Evolutionary conservation across 306 rosid genomes (phyloP), one percentile per base, ranked within the genome.

Genomic region (Rosa rugosa): DNA sequence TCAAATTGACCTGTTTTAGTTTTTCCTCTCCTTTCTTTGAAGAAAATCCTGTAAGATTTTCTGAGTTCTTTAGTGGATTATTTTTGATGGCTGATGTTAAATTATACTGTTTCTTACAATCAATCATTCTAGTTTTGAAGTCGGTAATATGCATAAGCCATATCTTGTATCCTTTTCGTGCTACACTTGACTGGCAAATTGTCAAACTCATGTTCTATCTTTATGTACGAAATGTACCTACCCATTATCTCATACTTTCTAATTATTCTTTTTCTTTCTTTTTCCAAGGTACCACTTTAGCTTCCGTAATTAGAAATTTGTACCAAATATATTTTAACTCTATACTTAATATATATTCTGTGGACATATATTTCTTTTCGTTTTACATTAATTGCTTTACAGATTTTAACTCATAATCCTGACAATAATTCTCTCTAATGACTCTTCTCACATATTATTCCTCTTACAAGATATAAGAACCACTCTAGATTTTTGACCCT

Each of bases 191-290:
- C 63, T 34, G 16, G 5, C 45, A 22, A 50, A 34, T 34, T 72
- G 34, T 72, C 47, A 72, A 72, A 34, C 65, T 67, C 72, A 41
- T 20, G 72, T 2, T 40, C 47, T n/a, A 40, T 67, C 65, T 72
- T 34, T 51, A 0, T 13, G 65, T 72, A 51, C 49, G n/a, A 53
- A 31, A 72, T 12, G 25, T 31, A 50, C 65, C 76, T 10, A 34
- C 46, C 46, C 34, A 14, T 6, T 36, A 64, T 34, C 69, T 62
- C 18, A 23, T 31, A 13, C 40, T 23, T 25, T 13, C 18, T 56
- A 18, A 54, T 5, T 4, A 45, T 40, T 6, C 8, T 42, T 5
- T 49, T 13, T 3, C 11, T 56, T 8, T 56, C 27, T n/a, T 20
- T n/a, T 4, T 62, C 67, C 41, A 1, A 0, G 0, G 8, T 22